Conservation (phyloP, 345 rosid species). For the Sisymbrium altissimum region DNA sequence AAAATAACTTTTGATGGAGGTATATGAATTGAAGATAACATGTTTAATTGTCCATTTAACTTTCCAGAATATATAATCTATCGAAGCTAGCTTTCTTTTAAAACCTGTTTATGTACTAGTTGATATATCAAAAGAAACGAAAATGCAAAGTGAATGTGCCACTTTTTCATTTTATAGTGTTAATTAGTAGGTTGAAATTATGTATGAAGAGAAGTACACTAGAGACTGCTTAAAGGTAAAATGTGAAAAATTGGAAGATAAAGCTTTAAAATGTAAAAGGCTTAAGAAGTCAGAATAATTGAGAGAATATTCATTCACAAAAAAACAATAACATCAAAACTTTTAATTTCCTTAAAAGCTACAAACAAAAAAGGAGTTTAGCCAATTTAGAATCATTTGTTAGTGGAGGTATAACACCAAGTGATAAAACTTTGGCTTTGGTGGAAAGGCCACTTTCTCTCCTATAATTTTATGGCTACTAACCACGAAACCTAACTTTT, state of each 20-base stretch:
- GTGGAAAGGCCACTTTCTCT: constrained; percentile 22
- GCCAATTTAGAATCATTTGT: neutral
- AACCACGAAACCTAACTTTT: constrained; percentile 25
- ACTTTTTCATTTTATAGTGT: neutral
- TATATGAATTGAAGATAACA: neutral
- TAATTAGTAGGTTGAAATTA: neutral
- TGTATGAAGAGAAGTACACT: neutral
- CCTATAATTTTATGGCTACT: constrained; percentile 13
- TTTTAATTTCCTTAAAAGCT: neutral
- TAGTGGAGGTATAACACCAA: constrained; percentile 20
- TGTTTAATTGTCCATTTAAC: neutral
- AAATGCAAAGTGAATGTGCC: neutral
- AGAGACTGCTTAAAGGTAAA: neutral
- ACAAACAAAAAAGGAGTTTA: constrained; percentile 1
- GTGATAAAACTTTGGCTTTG: constrained; percentile 7
- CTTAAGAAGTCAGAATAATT: neutral
- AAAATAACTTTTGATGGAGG: neutral
- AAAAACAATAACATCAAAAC: neutral
- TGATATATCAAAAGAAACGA: neutral
- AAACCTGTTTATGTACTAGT: neutral
- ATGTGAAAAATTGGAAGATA: neutral
- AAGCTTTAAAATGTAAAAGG: neutral
- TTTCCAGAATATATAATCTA: neutral
- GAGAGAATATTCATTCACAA: neutral
- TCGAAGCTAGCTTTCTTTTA: neutral